Evolutionary conservation across 176 grass and related monocot genomes (phyloP), one percentile per base, ranked within the genome.

Genomic region (Ensete glaucum): DNA sequence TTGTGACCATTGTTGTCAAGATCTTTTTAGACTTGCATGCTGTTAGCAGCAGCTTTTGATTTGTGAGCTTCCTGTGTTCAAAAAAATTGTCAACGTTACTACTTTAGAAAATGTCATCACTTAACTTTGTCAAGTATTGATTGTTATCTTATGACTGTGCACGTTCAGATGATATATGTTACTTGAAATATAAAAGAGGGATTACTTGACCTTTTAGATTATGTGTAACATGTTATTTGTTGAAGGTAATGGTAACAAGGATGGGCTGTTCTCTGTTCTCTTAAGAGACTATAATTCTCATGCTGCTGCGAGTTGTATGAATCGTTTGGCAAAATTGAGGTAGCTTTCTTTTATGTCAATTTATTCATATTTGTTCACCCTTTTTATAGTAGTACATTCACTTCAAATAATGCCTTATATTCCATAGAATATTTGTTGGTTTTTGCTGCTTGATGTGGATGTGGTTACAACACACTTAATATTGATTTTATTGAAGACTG

Each of bases 271-370:
- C 72, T 88, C 93, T 53, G 80, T 93, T 90, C 90, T 97, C 84
- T 23, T 92, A 84, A 86, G 90, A 90, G 90, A 97, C 81, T 97
- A 97, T 79, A 97, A 97, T 93, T 89, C 93, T 57, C 93, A 97
- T n/a, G 93, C 93, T 83, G 90, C 90, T 79, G 93, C 93, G 66
- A 97, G 93, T 77, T 97, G 90, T 87, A 97, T 97, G 93, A 97
- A 97, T 74, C 90, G 93, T 62, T 77, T 97, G 74, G 93, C 93
- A 65, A 97, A 97, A 86, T 88, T 97, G 74, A 97, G 93, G 93
- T 93, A 79, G 80, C 79, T 27, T 54, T 53, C 1, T 71, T 72
- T 72, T 62, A 6, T 58, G 27, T 21, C 17, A 60, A 15, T 15
- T 67, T 13, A 34, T 67, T 9, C 23, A 29, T 23, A 16, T 27